These are phyloP conservation scores for Macrophomina tecta DNA, from an alignment of 2,329 filamentous ascomycete genomes.

Conservation along the genomic window DNA sequence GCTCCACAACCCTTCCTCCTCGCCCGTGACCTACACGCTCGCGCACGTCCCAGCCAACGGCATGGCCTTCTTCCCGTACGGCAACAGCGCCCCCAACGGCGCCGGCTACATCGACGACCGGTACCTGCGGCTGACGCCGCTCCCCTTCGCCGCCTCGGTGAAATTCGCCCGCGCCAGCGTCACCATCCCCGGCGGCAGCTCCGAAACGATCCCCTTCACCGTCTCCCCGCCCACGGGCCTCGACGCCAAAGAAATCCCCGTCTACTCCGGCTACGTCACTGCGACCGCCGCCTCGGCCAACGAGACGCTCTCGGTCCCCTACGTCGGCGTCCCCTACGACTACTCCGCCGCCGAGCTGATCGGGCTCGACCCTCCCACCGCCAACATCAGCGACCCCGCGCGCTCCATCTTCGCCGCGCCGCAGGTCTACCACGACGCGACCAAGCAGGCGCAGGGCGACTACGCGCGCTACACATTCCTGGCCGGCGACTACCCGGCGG, in stretches of 20 bases:
- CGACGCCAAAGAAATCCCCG: constrained; percentile 33
- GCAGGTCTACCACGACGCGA: constrained; percentile 1
- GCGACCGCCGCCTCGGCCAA: constrained; percentile 24
- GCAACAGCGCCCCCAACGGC: constrained; percentile 11
- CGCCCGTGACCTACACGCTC: constrained; percentile 29
- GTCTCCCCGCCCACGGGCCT: constrained; percentile 34
- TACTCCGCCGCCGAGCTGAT: not conserved
- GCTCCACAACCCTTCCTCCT: constrained; percentile 31
- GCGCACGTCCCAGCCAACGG: constrained; percentile 33
- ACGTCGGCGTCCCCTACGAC: constrained; percentile 32
- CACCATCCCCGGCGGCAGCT: constrained; percentile 33
- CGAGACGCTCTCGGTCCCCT: constrained; percentile 32
- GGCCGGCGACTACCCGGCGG: not conserved
- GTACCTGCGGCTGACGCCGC: constrained; percentile 19
- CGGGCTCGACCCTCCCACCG: constrained; percentile 1
- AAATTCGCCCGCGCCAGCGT: constrained; percentile 31
- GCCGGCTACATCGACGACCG: constrained; percentile 30
- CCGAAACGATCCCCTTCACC: constrained; percentile 31
- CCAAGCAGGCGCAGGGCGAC: not conserved
- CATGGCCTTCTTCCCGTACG: constrained; percentile 30
- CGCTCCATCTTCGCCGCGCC: constrained; percentile 3
- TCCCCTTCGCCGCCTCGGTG: constrained; percentile 27
- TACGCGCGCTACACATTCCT: not conserved
- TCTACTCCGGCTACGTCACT: constrained; percentile 36
- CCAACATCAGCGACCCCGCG: not conserved